phyloP scores from a whole-genome alignment of 768 basidiomycete species.

The Kwoniella newhampshirensis region DNA sequence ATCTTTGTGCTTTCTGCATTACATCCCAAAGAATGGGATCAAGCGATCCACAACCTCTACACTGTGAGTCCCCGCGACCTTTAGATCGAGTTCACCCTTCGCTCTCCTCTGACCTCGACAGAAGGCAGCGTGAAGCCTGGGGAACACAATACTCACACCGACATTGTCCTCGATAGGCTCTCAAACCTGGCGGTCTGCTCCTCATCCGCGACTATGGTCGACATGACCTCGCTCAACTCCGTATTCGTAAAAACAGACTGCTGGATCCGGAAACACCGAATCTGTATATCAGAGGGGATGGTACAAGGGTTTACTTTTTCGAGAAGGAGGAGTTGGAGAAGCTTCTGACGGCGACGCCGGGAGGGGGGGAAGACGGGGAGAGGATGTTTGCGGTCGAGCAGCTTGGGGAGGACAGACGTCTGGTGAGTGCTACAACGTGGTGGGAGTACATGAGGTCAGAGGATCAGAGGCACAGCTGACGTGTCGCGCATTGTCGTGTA shows the following conservation, averaged over 20 bases:
- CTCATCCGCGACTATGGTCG: slow-evolving; percentile 93
- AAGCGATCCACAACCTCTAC: slow-evolving; percentile 76
- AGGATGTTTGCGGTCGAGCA: slow-evolving; percentile 73
- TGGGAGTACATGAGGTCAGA: no score
- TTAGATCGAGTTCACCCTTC: no score
- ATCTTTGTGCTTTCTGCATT: slow-evolving; percentile 93
- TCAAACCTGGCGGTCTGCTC: slow-evolving; percentile 83
- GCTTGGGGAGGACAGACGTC: slow-evolving; percentile 81
- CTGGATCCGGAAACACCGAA: slow-evolving; percentile 71
- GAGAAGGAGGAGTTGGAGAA: slow-evolving; percentile 34
- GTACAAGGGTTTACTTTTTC: slow-evolving; percentile 96
- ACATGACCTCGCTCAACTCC: slow-evolving; percentile 87
- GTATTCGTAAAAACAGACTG: slow-evolving; percentile 83
- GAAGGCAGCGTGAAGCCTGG: no score
- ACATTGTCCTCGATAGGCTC: slow-evolving; percentile 65
- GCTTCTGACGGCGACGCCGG: slow-evolving; percentile 14
- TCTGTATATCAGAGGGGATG: slow-evolving; percentile 94
- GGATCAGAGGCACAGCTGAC: no score
- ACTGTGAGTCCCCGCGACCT: slow-evolving; percentile 60
- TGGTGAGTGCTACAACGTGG: no score
- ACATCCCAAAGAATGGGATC: slow-evolving; percentile 87
- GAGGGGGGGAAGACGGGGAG: background rate
- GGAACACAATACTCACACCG: no score
- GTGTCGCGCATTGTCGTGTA: slow-evolving; percentile 11
- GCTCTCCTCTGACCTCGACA: no score